Evolutionary conservation across 306 rosid genomes (phyloP).

Genomic region (Trichosanthes cucumerina): DNA sequence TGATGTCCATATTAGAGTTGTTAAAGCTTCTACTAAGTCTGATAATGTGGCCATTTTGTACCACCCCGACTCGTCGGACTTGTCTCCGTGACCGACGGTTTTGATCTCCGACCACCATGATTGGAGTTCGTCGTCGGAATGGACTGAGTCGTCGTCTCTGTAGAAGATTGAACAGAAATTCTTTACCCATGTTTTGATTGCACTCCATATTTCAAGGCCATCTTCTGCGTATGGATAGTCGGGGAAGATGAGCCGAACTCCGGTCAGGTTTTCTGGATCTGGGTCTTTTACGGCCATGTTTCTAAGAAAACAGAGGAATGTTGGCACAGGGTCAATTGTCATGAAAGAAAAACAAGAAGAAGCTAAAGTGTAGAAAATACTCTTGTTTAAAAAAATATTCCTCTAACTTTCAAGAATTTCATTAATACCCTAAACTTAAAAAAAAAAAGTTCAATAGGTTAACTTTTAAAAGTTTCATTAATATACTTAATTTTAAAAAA

Average conservation of each 20-base stretch:
- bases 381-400: no score
- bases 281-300: slow-evolving; percentile 47
- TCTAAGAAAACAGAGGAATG: slow-evolving; percentile 20
- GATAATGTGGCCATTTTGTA: slow-evolving; percentile 29
- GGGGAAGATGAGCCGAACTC: slow-evolving; percentile 39
- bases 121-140: slow-evolving; percentile 48
- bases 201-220: slow-evolving; percentile 69
- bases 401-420: no score
- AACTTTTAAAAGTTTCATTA: no score
- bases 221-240: slow-evolving; percentile 76
- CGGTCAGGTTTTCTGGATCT: slow-evolving; percentile 34
- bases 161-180: slow-evolving; percentile 55
- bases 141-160: slow-evolving; percentile 29
- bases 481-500: no score
- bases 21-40: slow-evolving; percentile 42
- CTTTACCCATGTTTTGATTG: slow-evolving; percentile 57
- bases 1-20: slow-evolving; percentile 66
- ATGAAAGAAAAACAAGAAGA: neutral
- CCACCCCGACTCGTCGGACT: slow-evolving; percentile 38
- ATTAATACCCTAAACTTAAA: no score
- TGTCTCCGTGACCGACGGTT: slow-evolving; percentile 53
- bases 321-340: neutral
- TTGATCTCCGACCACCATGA: slow-evolving; percentile 65
- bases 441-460: no score
- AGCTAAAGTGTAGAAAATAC: no score